Evolutionary conservation across 1,284 basidiomycete species (phyloP), one percentile per base, ranked within the genome.

Genomic region (Irpex sp.): DNA sequence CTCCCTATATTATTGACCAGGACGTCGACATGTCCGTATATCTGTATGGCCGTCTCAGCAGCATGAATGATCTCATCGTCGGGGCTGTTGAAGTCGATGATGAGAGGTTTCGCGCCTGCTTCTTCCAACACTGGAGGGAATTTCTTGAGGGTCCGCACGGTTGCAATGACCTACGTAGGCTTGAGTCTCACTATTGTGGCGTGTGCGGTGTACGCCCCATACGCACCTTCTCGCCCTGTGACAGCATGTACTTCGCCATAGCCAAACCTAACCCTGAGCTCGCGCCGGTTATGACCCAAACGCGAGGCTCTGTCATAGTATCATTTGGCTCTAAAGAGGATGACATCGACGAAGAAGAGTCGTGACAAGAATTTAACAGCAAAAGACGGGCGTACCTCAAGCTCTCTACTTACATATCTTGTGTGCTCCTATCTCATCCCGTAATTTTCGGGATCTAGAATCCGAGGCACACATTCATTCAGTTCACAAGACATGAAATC

Each of bases 251-350:
- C 19, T 64, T 57, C 4, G 71, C 68, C 4, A 73, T 62, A 4
- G 69, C 65, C 11, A 72, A 67, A 4, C 74, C 73, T 4, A 75
- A 61, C 26, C 74, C 73, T 3, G 73, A 73, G 61, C 69, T 75
- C 0, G 70, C 67, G 8, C 74, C 74, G 36, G 73, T 74, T 46
- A 74, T 71, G 5, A 75, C 65, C 74, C 72, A 74, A 15, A 73
- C 66, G 9, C 64, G 61, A 26, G 26, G 26, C 5, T 31, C 36
- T 15, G 61, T 15, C 54, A 62, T 62, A 4, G 4, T n/a, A 1
- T 67, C 62, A 51, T 78, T 78, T 81, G 65, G 36, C 3, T 57
- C 39, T 4, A 4, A 9, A 15, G 39, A 43, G 8, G 39, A 17
- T 7, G 49, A 50, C 17, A n/a, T 8, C 17, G 49, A 19, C 11